A percentile compares a stretch with the other conserved stretches of the same genome.
These are phyloP conservation scores for Puya raimondii DNA, from an alignment of 176 grass and related monocot species.

Conservation along the genomic window DNA sequence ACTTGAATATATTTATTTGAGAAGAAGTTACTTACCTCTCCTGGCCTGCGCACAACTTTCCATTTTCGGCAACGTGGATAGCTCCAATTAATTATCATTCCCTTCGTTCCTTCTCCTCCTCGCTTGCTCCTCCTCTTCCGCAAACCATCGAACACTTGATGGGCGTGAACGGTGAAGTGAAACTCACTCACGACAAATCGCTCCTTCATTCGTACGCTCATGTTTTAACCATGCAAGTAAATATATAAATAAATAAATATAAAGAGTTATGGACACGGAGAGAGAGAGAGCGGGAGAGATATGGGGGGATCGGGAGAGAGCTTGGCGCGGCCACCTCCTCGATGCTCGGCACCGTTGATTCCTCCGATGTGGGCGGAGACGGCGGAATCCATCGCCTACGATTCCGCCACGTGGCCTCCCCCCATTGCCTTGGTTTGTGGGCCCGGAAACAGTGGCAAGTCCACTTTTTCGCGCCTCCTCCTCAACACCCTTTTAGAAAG, in stretches of 20 bases:
- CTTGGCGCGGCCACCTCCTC: background rate
- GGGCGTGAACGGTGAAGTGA: too few species aligned
- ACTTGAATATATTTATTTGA: too few species aligned
- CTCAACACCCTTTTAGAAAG: slow-evolving; percentile 54
- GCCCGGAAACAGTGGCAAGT: slow-evolving; percentile 62
- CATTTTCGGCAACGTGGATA: too few species aligned
- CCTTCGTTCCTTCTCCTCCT: too few species aligned
- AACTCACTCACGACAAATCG: too few species aligned
- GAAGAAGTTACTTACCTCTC: too few species aligned
- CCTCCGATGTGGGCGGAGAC: slow-evolving; percentile 39
- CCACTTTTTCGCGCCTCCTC: slow-evolving; percentile 54
- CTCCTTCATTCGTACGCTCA: too few species aligned
- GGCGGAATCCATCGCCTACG: slow-evolving; percentile 45
- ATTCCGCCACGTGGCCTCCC: slow-evolving; percentile 55
- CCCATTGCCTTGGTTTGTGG: slow-evolving; percentile 54
- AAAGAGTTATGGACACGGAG: background rate
- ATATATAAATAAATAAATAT: background rate
- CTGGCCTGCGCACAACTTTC: too few species aligned
- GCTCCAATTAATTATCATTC: too few species aligned
- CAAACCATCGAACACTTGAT: too few species aligned
- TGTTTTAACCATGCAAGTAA: background rate
- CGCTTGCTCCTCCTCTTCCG: too few species aligned
- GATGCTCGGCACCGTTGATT: background rate
- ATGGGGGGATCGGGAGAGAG: background rate
- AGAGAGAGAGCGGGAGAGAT: background rate